Evolutionary conservation across 768 basidiomycete genomes (phyloP).

Genomic region (Obba rivulosa): DNA sequence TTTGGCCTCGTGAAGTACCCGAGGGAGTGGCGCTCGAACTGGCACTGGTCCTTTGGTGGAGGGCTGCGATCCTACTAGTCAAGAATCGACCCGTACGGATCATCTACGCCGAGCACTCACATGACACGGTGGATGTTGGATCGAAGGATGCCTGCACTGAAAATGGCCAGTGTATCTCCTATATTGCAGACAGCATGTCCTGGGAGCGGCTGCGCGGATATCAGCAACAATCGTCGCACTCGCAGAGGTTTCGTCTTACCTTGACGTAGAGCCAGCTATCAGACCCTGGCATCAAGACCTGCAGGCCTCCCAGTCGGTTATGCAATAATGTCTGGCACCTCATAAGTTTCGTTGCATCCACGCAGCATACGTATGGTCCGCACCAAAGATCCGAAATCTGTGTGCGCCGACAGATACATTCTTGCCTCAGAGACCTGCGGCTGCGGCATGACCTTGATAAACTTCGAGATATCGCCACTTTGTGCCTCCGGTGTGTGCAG

Average conservation of each 20-base stretch:
- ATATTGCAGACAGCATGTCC: constrained; percentile 30
- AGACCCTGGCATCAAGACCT: constrained; percentile 56
- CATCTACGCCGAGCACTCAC: constrained; percentile 24
- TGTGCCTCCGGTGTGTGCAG: constrained; percentile 15
- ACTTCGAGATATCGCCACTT: constrained; percentile 20
- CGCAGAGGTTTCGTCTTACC: constrained; percentile 30
- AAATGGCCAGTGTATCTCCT: constrained; percentile 52
- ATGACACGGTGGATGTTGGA: constrained; percentile 64
- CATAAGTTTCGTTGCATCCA: too few species aligned
- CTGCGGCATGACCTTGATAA: constrained; percentile 19
- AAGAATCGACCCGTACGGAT: not conserved
- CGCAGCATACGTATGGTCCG: too few species aligned
- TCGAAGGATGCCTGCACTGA: constrained; percentile 59
- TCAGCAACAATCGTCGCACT: not conserved
- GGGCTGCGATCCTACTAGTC: constrained; percentile 21
- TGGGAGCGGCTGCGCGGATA: constrained; percentile 20
- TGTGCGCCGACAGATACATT: constrained; percentile 6
- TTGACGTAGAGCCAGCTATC: constrained; percentile 67
- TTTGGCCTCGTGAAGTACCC: constrained; percentile 66
- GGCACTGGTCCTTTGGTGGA: constrained; percentile 52
- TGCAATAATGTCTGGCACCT: constrained; percentile 61
- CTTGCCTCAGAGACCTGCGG: constrained; percentile 3
- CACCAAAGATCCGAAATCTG: constrained; percentile 12
- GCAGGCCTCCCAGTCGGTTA: constrained; percentile 64
- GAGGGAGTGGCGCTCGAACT: constrained; percentile 56